Evolutionary conservation across 306 rosid genomes (phyloP).

Genomic region (Rubus parviflorus): DNA sequence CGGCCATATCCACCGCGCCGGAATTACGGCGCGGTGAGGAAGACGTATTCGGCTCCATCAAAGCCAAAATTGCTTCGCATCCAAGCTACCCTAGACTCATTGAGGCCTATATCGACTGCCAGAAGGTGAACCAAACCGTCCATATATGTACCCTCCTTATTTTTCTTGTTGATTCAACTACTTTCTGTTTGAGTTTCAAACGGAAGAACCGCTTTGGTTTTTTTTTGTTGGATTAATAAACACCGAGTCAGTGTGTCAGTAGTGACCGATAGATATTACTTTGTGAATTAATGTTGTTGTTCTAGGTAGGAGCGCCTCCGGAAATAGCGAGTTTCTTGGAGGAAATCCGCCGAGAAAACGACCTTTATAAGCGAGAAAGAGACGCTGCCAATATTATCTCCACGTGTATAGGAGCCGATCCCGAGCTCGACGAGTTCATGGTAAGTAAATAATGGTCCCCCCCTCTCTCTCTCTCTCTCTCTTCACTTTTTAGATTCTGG

Average conservation of each 20-base stretch:
- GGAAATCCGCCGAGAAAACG: slow-evolving; percentile 74
- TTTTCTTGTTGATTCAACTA: not conserved
- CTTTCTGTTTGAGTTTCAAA: not conserved
- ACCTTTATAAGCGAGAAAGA: slow-evolving; percentile 40
- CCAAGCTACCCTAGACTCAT: slow-evolving; percentile 86
- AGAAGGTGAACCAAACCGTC: slow-evolving; percentile 57
- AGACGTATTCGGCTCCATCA: slow-evolving; percentile 56
- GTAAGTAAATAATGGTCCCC: slow-evolving; percentile 46
- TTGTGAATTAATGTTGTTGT: not conserved
- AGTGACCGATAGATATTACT: not conserved
- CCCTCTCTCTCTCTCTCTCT: slow-evolving; percentile 8
- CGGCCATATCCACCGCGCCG: slow-evolving; percentile 45
- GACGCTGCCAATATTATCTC: slow-evolving; percentile 43
- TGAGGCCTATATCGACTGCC: slow-evolving; percentile 89
- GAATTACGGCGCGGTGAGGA: slow-evolving; percentile 48
- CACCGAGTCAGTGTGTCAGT: not conserved
- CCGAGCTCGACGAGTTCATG: slow-evolving; percentile 99
- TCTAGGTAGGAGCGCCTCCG: slow-evolving; percentile 94
- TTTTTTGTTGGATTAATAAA: not conserved
- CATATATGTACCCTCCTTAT: not conserved
- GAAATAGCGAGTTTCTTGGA: slow-evolving; percentile 76
- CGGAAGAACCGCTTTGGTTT: not conserved
- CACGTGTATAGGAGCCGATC: slow-evolving; percentile 97
- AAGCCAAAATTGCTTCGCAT: slow-evolving; percentile 83
- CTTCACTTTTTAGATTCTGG: slow-evolving; percentile 18